Conservation (phyloP, 2,329 filamentous ascomycete genomes). For the Phaeosphaeriaceae sp. region DNA sequence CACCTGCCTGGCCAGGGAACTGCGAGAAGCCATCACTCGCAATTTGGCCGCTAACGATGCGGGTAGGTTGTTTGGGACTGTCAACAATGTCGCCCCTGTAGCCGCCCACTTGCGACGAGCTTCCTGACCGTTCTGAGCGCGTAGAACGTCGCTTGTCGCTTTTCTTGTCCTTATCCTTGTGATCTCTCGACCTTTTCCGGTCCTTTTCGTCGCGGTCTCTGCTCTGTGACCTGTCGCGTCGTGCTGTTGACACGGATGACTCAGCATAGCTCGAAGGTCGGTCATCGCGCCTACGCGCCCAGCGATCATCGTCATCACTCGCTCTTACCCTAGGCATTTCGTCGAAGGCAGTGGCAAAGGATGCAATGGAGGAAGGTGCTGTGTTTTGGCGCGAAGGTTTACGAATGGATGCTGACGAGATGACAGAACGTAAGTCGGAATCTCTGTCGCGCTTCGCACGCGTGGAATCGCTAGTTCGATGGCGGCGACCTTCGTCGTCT, state of each 20-base stretch:
- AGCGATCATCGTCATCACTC: slow-evolving; percentile 39
- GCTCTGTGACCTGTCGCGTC: slow-evolving; percentile 37
- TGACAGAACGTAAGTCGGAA: slow-evolving; percentile 41
- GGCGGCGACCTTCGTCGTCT: slow-evolving; percentile 35
- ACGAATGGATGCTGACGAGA: slow-evolving; percentile 44
- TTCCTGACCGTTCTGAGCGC: slow-evolving; percentile 37
- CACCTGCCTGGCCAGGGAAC: slow-evolving; percentile 44
- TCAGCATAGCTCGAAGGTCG: slow-evolving; percentile 39
- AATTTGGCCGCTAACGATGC: slow-evolving; percentile 40
- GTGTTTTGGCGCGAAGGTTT: slow-evolving; percentile 40
- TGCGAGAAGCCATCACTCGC: slow-evolving; percentile 40
- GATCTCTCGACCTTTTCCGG: slow-evolving; percentile 32
- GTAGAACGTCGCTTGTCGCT: slow-evolving; percentile 39
- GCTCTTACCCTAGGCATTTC: slow-evolving; percentile 34
- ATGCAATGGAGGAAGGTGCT: slow-evolving; percentile 43
- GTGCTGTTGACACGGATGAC: slow-evolving; percentile 33
- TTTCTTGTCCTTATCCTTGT: slow-evolving; percentile 28
- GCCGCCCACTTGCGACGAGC: slow-evolving; percentile 34
- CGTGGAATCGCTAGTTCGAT: slow-evolving; percentile 30
- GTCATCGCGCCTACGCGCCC: slow-evolving; percentile 34
- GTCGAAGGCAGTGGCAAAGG: slow-evolving; percentile 50
- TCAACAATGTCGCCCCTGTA: slow-evolving; percentile 43
- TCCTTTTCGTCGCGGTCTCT: slow-evolving; percentile 42
- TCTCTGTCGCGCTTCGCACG: slow-evolving; percentile 41
- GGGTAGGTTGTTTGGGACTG: slow-evolving; percentile 26